Evolutionary conservation across 805 yeast species (phyloP).

Genomic region (Yamadazyma scolyti): DNA sequence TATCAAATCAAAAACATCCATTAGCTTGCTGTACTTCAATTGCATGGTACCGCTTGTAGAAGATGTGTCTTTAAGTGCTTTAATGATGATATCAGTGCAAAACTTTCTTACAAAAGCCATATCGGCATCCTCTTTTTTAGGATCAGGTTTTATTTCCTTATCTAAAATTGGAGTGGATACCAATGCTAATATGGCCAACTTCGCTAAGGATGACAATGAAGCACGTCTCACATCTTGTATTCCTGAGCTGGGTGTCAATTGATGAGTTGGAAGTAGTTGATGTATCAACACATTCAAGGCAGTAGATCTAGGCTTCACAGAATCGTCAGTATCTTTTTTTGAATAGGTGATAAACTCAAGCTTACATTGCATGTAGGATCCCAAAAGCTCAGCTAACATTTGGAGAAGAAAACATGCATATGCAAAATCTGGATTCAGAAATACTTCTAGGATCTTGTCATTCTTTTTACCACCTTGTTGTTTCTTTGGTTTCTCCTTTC

Average conservation of each 20-base stretch:
- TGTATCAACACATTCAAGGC: constrained; percentile 75
- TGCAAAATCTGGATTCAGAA: constrained; percentile 55
- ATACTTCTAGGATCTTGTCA: constrained; percentile 22
- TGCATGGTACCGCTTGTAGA: constrained; percentile 5
- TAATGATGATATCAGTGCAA: constrained; percentile 63
- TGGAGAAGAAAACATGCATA: constrained; percentile 69
- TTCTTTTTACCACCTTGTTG: constrained; percentile 19
- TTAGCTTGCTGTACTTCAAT: constrained; percentile 45
- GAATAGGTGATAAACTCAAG: constrained; percentile 78
- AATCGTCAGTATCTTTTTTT: constrained; percentile 42
- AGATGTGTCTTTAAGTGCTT: constrained; percentile 54
- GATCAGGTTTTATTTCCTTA: constrained; percentile 41
- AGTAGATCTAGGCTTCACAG: constrained; percentile 68
- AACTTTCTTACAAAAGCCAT: constrained; percentile 71
- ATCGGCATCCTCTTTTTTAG: constrained; percentile 59
- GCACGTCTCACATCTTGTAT: constrained; percentile 48
- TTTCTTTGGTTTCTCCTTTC: constrained; percentile 17
- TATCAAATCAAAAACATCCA: constrained; percentile 50
- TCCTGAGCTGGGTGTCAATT: constrained; percentile 32
- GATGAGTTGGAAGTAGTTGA: constrained; percentile 62
- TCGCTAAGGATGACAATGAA: constrained; percentile 59
- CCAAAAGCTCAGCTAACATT: constrained; percentile 63
- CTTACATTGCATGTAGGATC: constrained; percentile 78
- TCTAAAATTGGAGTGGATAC: constrained; percentile 55
- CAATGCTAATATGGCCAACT: constrained; percentile 57